A percentile compares a stretch with the other conserved stretches of the same genome.
Evolutionary conservation across 2,329 filamentous ascomycete species (phyloP).

Genomic region (Botrytis porri): DNA sequence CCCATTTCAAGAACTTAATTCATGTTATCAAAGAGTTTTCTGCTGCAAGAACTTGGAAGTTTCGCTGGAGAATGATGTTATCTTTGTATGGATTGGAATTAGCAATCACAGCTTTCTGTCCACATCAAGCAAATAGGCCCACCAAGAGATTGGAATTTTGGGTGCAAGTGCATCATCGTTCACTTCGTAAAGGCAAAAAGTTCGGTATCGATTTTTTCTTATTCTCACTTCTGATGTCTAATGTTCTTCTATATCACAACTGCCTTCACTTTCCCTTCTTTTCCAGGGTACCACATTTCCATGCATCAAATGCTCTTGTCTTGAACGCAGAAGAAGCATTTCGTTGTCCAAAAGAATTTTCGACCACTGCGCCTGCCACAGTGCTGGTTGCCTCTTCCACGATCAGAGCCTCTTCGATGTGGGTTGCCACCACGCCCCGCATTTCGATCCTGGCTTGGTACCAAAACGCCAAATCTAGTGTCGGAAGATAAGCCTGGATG

Average conservation of each 20-base stretch:
- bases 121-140: neutral
- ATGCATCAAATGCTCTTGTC: neutral
- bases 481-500: constrained; percentile 6
- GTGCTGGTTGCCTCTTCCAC: neutral
- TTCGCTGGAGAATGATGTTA: neutral
- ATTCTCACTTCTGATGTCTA: neutral
- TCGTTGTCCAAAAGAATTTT: neutral
- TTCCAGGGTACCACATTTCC: neutral
- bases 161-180: neutral
- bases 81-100: neutral
- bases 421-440: neutral
- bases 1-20: neutral
- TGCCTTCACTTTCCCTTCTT: neutral
- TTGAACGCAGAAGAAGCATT: no score
- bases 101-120: neutral
- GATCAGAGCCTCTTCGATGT: neutral
- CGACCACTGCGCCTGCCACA: neutral
- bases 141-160: neutral
- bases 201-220: rapidly evolving
- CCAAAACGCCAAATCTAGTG: neutral
- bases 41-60: neutral
- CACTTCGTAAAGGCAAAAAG: neutral
- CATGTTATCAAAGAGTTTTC: rapidly evolving
- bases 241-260: neutral
- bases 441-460: neutral